These are phyloP conservation scores for Herpetospermum pedunculosum DNA, from an alignment of 306 rosid species.

Conservation along the genomic window DNA sequence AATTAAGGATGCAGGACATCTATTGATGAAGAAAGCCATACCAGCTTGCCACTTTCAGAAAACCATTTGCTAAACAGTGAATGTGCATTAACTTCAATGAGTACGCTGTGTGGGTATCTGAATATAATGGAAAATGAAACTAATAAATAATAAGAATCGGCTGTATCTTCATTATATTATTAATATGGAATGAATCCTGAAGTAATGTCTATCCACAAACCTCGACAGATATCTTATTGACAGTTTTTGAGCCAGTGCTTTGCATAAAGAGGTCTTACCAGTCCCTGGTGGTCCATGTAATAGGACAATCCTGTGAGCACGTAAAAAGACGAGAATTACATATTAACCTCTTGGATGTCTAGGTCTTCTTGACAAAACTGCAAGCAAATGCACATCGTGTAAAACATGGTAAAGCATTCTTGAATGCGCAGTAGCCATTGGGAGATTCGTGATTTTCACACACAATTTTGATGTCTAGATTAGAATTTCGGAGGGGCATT, in stretches of 20 bases:
- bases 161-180: not conserved
- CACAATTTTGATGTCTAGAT: not conserved
- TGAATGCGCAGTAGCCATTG: not conserved
- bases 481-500: not conserved
- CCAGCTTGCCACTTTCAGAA: slow-evolving; percentile 99
- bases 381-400: not conserved
- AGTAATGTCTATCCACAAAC: slow-evolving; percentile 26
- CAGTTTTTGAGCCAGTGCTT: slow-evolving; percentile 91
- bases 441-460: not conserved
- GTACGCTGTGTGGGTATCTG: slow-evolving; percentile 72
- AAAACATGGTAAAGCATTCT: slow-evolving; percentile 6
- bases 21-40: slow-evolving; percentile 21
- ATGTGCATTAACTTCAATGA: slow-evolving; percentile 96
- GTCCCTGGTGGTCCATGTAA: slow-evolving; percentile 98
- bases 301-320: slow-evolving; percentile 57
- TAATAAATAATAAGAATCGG: not conserved
- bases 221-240: slow-evolving; percentile 67
- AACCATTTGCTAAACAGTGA: slow-evolving; percentile 99
- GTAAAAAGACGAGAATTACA: slow-evolving; percentile 6
- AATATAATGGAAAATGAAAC: slow-evolving; percentile 6
- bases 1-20: not conserved
- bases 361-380: not conserved
- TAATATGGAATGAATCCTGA: not conserved
- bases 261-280: slow-evolving; percentile 90
- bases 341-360: slow-evolving; percentile 6